Base-by-base conservation (phyloP, 306 rosid genomes). In the Vigna nakashimae region DNA sequence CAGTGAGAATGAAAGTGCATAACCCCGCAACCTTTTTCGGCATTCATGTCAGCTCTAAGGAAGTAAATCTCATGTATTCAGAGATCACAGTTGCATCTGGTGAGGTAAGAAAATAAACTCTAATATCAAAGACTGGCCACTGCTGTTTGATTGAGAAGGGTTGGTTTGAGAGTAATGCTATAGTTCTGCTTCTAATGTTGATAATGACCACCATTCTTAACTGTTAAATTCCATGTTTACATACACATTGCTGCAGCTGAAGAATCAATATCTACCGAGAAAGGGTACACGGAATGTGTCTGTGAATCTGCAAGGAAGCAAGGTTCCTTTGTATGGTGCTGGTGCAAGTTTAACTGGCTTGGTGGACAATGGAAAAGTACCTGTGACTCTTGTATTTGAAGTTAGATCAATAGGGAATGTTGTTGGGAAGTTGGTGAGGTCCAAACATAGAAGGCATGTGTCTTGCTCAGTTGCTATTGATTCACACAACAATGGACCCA, bases 11-110 rank as follows among this genome's bases (percentile, higher is more conserved):
- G 86, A 76, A 68, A 17, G 84, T 92, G 60, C 85, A 87, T 80
- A 94, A 94, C 82, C 93, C 95, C n/a, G 97, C 97, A 60, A 73
- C 93, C 2, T 92, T 90, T 80, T 94, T 92, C 6, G 97, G 98
- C 56, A 89, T 92, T 75, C 88, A 86, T 73, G 95, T 89, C 40
- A 84, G 86, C 84, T 87, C 93, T 71, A 72, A 87, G 18, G 72
- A 93, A 3, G 68, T 89, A 82, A 86, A 82, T 84, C 95, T 94
- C 3, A 90, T 88, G 95, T 92, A 88, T 66, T 90, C 93, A 17
- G 88, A 92, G 68, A 82, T 94, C 18, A 38, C 82, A 32, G 88
- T 92, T 80, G 97, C 98, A 11, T 86, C 90, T 38, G 97, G 97
- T 22, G 89, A 87, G 90, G 98, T 94, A 58, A 84, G 74, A 82